These are phyloP conservation scores for Acer yangbiense DNA, from an alignment of 345 rosid genomes.

Conservation along the genomic window DNA sequence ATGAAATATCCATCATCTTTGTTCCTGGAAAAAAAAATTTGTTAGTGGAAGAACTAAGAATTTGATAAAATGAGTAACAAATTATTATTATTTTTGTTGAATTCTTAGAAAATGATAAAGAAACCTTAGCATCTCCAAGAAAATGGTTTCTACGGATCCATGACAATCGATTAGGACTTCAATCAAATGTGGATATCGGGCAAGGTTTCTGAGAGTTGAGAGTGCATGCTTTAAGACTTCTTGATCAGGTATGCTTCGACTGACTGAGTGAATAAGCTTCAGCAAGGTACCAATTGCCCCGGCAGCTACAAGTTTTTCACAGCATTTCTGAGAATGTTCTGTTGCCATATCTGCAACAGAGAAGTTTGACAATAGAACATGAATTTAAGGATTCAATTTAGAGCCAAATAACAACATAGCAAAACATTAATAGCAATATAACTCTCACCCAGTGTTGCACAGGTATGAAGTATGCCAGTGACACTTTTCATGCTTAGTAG, in stretches of 20 bases:
- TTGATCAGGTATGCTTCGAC: constrained; percentile 90
- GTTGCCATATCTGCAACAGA: constrained; percentile 65
- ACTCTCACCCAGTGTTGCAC: constrained; percentile 74
- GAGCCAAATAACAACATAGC: background rate
- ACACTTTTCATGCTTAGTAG: constrained; percentile 72
- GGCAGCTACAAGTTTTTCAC: constrained; percentile 84
- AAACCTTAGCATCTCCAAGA: constrained; percentile 78
- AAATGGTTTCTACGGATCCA: constrained; percentile 61
- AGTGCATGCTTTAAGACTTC: constrained; percentile 80
- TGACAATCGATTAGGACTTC: constrained; percentile 54
- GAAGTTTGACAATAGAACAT: background rate
- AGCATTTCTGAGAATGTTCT: constrained; percentile 74
- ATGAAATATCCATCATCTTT: constrained; percentile 86
- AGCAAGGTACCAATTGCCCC: constrained; percentile 74
- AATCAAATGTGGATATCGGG: constrained; percentile 62
- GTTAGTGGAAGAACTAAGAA: background rate
- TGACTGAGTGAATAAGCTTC: constrained; percentile 66
- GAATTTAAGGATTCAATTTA: background rate
- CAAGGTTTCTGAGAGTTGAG: constrained; percentile 73
- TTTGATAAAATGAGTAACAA: background rate
- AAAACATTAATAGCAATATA: background rate
- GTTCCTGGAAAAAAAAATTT: constrained; percentile 58
- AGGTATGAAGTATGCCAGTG: constrained; percentile 76
- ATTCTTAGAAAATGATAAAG: background rate
- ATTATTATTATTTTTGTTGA: background rate